Conservation (phyloP, 1,139 yeast genomes). For the Scheffersomyces quercinus region DNA sequence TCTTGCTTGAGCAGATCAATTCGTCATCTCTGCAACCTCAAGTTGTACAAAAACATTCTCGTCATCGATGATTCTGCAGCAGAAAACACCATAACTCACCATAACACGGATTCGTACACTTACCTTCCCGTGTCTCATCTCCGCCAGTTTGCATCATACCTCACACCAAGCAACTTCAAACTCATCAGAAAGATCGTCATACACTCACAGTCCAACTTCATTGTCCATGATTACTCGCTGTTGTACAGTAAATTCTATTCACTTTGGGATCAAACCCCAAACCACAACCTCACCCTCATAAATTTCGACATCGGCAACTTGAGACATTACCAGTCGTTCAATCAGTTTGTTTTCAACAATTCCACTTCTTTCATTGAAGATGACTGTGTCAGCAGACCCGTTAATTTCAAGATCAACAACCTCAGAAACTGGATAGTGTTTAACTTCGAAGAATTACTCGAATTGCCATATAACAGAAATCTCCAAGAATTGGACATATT, state of each 20-base stretch:
- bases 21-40: slow-evolving; percentile 13
- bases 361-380: slow-evolving; percentile 19
- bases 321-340: slow-evolving; percentile 19
- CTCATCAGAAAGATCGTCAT: slow-evolving; percentile 17
- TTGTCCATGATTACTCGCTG: slow-evolving; percentile 16
- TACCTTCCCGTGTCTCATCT: slow-evolving; percentile 10
- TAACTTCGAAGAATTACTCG: slow-evolving; percentile 20
- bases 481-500: slow-evolving; percentile 21
- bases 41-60: slow-evolving; percentile 19
- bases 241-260: slow-evolving; percentile 17
- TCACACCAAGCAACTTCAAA: slow-evolving; percentile 14
- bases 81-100: slow-evolving; percentile 3
- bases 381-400: slow-evolving; percentile 10
- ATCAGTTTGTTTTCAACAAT: slow-evolving; percentile 13
- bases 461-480: slow-evolving; percentile 19
- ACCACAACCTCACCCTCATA: slow-evolving; percentile 16
- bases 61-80: slow-evolving; percentile 14
- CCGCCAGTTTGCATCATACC: slow-evolving; percentile 11
- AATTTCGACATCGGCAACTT: slow-evolving; percentile 24
- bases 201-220: slow-evolving; percentile 20
- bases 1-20: slow-evolving; percentile 14
- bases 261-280: slow-evolving; percentile 17
- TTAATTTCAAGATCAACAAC: slow-evolving; percentile 16
- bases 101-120: slow-evolving; percentile 1
- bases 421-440: slow-evolving; percentile 25